Evolutionary conservation across 495 filamentous ascomycete genomes (phyloP).

Genomic region (Usnea hakonensis): DNA sequence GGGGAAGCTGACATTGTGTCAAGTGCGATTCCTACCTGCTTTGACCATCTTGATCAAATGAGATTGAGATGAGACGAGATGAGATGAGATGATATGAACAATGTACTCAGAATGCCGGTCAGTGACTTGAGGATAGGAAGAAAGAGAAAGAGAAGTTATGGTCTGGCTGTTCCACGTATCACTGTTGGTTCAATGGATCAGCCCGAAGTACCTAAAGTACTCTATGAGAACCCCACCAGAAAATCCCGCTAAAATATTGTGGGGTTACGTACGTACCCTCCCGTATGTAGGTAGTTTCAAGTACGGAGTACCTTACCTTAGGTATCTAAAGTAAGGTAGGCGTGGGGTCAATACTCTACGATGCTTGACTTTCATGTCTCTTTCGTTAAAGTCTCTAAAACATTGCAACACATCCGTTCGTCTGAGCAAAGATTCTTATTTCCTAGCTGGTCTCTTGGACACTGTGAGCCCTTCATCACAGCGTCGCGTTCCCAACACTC

Average conservation of each 20-base stretch:
- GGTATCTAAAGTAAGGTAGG: too few species aligned
- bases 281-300: too few species aligned
- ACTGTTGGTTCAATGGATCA: too few species aligned
- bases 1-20: not conserved
- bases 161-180: too few species aligned
- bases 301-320: too few species aligned
- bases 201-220: too few species aligned
- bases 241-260: too few species aligned
- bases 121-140: not conserved
- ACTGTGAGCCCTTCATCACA: not conserved
- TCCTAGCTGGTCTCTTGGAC: not conserved
- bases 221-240: too few species aligned
- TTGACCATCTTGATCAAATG: constrained; percentile 67
- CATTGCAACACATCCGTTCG: not conserved
- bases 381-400: too few species aligned
- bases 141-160: too few species aligned
- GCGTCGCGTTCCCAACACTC: not conserved
- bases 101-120: not conserved
- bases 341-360: too few species aligned
- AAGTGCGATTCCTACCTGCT: constrained; percentile 53
- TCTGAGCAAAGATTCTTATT: not conserved
- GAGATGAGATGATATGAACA: not conserved
- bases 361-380: not conserved
- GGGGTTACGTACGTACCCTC: too few species aligned
- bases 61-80: not conserved